Evolutionary conservation across 192 early-diverging fungal genomes (phyloP).

Genomic region (Podila epicladia): DNA sequence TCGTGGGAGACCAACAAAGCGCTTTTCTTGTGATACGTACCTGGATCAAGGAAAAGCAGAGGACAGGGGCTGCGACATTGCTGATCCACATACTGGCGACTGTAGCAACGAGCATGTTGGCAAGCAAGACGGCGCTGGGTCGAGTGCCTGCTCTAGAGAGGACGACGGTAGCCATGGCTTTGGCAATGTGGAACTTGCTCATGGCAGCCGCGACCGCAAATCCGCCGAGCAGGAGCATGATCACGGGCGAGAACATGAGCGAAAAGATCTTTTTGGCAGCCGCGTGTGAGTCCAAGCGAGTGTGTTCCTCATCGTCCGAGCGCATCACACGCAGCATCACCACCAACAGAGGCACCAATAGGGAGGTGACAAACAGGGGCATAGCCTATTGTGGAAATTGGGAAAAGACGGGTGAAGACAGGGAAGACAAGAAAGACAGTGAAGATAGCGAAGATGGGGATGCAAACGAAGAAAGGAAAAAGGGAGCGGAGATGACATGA

Average conservation of each 20-base stretch:
- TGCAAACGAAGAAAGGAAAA: too few relatives aligned
- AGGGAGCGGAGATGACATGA: too few relatives aligned
- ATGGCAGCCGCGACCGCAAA: conserved; percentile 95
- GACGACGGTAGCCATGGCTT: conserved; percentile 87
- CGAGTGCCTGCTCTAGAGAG: conserved; percentile 89
- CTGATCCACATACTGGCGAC: conserved; percentile 99
- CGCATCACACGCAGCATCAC: conserved; percentile 88
- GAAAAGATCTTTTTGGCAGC: conserved; percentile 89
- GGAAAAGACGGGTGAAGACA: not conserved
- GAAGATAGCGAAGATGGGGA: too few relatives aligned
- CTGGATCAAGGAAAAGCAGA: conserved; percentile 94
- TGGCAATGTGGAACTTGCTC: conserved; percentile 96
- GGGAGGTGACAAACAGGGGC: conserved; percentile 91
- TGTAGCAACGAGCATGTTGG: conserved; percentile 96
- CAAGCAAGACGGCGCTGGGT: conserved; percentile 85
- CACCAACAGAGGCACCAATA: conserved; percentile 88
- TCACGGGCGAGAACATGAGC: conserved; percentile 95
- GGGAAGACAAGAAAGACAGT: too few relatives aligned
- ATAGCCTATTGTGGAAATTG: conserved; percentile 64
- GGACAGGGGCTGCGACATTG: conserved; percentile 96
- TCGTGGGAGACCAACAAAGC: not conserved
- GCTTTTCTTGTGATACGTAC: conserved; percentile 31
- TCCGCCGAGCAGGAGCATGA: conserved; percentile 95
- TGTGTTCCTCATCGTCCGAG: conserved; percentile 57
- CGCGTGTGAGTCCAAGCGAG: conserved; percentile 75